Evolutionary conservation across 352 stramenopile genomes (phyloP), one percentile per base, ranked within the genome.

Genomic region (Peronospora destructor): DNA sequence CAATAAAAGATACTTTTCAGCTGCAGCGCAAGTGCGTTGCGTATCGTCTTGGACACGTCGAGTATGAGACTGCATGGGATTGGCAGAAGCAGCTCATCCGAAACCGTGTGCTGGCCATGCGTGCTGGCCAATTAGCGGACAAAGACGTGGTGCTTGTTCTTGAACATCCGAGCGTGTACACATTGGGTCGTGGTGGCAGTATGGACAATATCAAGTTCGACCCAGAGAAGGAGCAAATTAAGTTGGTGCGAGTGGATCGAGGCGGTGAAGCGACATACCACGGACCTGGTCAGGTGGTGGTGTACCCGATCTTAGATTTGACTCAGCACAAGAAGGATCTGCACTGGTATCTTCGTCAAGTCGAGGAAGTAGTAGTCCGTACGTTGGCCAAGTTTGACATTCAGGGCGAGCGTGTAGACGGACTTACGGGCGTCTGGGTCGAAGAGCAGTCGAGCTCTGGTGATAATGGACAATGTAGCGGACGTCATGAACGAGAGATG

Each of bases 261-360:
- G 97, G 97, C 19, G 97, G 97, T 17, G 94, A 99, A 73, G 95
- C 99, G 14, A 99, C 97, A 9, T 99, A 95, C 71, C 97, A 99
- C 61, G 96, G 96, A 4, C 97, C 96, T 1, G 95, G 94, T 16
- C 97, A 99, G 58, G 66, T 99, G 8, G 95, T 99, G 0, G 85
- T 95, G 25, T 99, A 99, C 74, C 96, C 96, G 25, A 89, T 99
- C 21, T 66, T 99, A 33, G 88, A 99, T 65, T 79, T 99, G 26
- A 84, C 83, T 42, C 69, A 87, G 30, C 90, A 97, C 69, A 93
- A 94, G 70, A 85, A 95, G 56, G 96, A 99, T 75, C 64, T 98
- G 53, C 95, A 98, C 64, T 98, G 95, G 95, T 98, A 98, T 66
- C 65, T 99, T 21, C 82, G 91, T 26, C 75, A 88, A 40, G 79